phyloP scores from a whole-genome alignment of 225 moss, liverwort and hornwort species.

The Thuidium tamariscinum region DNA sequence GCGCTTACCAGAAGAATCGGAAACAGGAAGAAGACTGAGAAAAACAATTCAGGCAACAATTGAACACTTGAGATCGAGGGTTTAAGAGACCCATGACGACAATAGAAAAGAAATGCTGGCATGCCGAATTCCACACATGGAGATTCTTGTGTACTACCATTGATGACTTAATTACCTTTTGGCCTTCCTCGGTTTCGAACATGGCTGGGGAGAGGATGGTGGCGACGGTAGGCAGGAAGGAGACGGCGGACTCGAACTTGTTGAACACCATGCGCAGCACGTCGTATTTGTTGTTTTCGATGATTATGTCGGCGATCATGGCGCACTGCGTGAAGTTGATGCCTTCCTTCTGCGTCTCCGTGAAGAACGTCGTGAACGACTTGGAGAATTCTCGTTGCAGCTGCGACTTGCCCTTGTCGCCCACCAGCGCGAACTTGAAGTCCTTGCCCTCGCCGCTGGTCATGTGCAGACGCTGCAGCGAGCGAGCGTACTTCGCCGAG shows the following conservation, averaged over 20 bases:
- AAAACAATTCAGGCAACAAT: too few species aligned
- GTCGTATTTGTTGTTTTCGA: slow-evolving; percentile 14
- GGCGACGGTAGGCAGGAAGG: slow-evolving; percentile 38
- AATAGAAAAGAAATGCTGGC: neutral
- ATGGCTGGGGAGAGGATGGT: slow-evolving; percentile 21
- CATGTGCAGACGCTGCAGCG: slow-evolving; percentile 2
- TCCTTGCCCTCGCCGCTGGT: slow-evolving; percentile 11
- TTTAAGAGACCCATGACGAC: neutral
- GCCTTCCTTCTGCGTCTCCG: slow-evolving; percentile 38
- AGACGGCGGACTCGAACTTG: slow-evolving; percentile 42
- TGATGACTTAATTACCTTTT: neutral
- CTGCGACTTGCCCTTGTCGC: slow-evolving; percentile 43
- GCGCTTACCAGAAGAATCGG: neutral
- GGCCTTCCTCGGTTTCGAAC: slow-evolving; percentile 4
- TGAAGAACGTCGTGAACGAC: slow-evolving; percentile 2
- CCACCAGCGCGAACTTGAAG: slow-evolving; percentile 10
- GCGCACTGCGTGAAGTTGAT: slow-evolving; percentile 41
- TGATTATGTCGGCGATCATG: slow-evolving; percentile 38
- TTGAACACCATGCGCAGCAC: slow-evolving; percentile 29
- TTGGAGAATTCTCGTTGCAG: slow-evolving; percentile 23
- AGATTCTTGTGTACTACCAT: neutral
- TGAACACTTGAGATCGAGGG: neutral
- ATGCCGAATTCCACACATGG: neutral
- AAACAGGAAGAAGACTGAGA: neutral
- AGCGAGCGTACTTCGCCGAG: slow-evolving; percentile 22